Base-by-base conservation (phyloP, 768 basidiomycete genomes). In the Kondoa malvinella region DNA sequence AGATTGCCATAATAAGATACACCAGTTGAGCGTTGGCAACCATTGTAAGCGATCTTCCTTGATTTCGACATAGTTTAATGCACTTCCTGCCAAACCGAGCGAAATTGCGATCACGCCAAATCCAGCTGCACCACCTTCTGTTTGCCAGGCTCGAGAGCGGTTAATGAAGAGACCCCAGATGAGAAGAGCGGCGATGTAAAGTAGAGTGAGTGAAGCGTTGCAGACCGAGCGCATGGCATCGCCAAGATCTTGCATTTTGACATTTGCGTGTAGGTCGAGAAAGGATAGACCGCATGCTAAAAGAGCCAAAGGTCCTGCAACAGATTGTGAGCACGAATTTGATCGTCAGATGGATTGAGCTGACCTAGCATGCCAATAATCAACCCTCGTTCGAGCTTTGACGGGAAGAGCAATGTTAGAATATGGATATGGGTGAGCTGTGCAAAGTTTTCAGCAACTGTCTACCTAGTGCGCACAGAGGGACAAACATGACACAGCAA, bases 361-460 rank as follows among this genome's bases (percentile, higher is more conserved):
- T 50, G 8, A 21, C 40, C 90, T 21, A 99, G 83, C 12, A 96
- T 81, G 56, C 83, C 78, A 74, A 90, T 86, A 60, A 99, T 90
- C 50, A 99, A 83, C 34, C 86, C 80, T 2, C 85, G 87, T 78
- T 97, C 95, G 27, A 94, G 82, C 29, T 82, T 80, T 26, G 94
- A 96, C 4, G 95, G 95, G 76, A 89, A 99, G 12, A 99, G 81
- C 14, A 97, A 82, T 4, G 95, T 94, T 66, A 99, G 81, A 77
- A 97, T 96, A 77, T 97, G 95, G 63, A 99, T 95, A 76, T 97
- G 92, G 0, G 95, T 94, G 63, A 91, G 87, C 90, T 96, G 74
- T 26, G 63, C 30, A 59, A 29, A 4, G 63, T 40, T 62, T 25
- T 26, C 17, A 31, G 33, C 31, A 34, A 27, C 17, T 2, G 56